These are phyloP conservation scores for Urochloa ruziziensis DNA, from an alignment of 176 grass and related monocot genomes.

Conservation along the genomic window DNA sequence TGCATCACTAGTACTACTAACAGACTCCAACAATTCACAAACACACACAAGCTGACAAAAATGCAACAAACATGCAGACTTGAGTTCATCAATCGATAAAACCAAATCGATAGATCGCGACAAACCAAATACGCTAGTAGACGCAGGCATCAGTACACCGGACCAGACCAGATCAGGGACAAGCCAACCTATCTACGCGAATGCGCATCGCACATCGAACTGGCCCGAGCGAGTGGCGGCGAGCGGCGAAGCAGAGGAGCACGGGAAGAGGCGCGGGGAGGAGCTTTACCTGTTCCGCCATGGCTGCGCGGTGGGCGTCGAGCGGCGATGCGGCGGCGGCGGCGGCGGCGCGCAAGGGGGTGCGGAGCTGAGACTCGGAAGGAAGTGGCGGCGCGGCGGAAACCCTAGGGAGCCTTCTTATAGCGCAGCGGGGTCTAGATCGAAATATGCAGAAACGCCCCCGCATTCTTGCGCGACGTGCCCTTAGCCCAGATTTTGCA, in stretches of 20 bases:
- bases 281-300: constrained; percentile 76
- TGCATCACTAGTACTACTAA: neutral
- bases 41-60: neutral
- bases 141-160: neutral
- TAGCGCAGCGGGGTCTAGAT: neutral
- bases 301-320: constrained; percentile 34
- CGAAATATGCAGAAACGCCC: constrained; percentile 3
- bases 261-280: neutral
- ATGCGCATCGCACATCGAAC: neutral
- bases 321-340: constrained; percentile 14
- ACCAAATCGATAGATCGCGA: neutral
- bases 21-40: neutral
- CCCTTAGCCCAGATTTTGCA: neutral
- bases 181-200: neutral
- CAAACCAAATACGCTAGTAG: neutral
- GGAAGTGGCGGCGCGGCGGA: constrained; percentile 26
- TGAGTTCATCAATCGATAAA: neutral
- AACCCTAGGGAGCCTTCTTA: constrained; percentile 48
- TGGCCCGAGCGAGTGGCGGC: neutral
- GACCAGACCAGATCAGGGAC: neutral
- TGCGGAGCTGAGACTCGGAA: neutral
- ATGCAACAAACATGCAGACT: neutral
- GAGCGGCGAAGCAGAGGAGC: neutral
- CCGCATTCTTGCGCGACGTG: neutral
- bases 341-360: neutral